These are phyloP conservation scores for Sarocladiaceae sp. DNA, from an alignment of 2,329 filamentous ascomycete genomes.

Conservation along the genomic window DNA sequence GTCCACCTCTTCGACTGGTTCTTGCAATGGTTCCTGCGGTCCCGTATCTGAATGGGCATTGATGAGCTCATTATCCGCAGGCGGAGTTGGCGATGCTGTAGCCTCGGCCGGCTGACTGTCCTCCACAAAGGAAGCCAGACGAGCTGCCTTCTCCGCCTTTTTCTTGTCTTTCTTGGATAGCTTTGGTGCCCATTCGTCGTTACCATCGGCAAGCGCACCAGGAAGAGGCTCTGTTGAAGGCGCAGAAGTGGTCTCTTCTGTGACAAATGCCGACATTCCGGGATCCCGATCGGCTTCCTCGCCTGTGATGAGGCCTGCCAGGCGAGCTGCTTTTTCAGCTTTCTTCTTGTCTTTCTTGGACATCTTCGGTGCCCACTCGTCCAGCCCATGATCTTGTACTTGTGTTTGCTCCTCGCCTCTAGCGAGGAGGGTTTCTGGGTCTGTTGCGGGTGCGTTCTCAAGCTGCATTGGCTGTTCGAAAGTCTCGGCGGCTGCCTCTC, in stretches of 20 bases:
- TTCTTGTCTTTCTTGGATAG: conserved; percentile 27
- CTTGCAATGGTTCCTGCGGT: conserved; percentile 6
- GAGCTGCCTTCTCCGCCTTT: conserved; percentile 17
- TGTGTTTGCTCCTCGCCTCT: not conserved
- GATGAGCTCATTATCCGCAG: too few species aligned
- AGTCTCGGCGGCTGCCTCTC: conserved; percentile 3
- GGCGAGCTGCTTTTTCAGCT: not conserved
- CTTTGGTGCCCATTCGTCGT: conserved; percentile 12
- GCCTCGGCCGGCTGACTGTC: not conserved
- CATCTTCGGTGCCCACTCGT: conserved; percentile 8
- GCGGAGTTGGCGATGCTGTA: not conserved
- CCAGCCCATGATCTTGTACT: not conserved
- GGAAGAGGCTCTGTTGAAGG: not conserved
- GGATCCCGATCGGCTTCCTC: too few species aligned
- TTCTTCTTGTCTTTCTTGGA: conserved; percentile 10
- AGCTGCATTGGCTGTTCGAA: not conserved
- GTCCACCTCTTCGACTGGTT: not conserved
- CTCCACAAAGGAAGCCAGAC: not conserved
- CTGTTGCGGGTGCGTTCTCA: not conserved
- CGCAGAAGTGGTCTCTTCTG: not conserved
- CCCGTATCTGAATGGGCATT: too few species aligned
- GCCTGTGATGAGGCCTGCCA: not conserved
- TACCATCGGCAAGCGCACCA: too few species aligned
- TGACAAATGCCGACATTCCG: too few species aligned
- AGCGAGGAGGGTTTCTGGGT: not conserved